Evolutionary conservation across 1,139 yeast species (phyloP), one percentile per base, ranked within the genome.

Genomic region (Candida pseudocylindracea): DNA sequence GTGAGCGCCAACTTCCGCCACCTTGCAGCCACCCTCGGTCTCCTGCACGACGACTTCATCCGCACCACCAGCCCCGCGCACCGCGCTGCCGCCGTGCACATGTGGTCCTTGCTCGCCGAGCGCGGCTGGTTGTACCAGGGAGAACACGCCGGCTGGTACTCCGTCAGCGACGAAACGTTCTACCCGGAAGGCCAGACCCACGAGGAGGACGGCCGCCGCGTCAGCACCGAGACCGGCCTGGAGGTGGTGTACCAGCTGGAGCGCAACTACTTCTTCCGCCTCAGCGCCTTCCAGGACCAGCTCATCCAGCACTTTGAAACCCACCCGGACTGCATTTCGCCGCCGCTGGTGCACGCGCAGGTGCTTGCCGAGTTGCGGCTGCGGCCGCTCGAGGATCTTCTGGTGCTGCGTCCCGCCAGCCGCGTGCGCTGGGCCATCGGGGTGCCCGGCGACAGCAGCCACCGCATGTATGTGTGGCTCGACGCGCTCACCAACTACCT

Each of bases 381-480:
- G 34, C 45, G 48, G 2, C 46, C 51, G 3, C 51, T 81, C 11
- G 49, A 55, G 0, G 96, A 88, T 46, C 57, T 88, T 32, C 79
- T 93, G 26, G 63, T 88, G 2, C 83, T 95, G 0, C 59, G 98
- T 39, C 96, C 96, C 0, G 49, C 72, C 0, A 53, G 71, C 10
- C 57, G 98, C 35, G 60, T 85, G 32, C 54, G 62, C 27, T 88
- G 99, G 99, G 95, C 95, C 0, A 75, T 88, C 26, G 67, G 68
- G 2, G 96, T 88, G 1, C 98, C 98, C 0, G 58, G 60, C 28
- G 96, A 88, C 43, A 55, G 63, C 0, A 43, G 69, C 0, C 96
- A 88, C 45, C 73, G 66, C 34, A 73, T 88, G 37, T 88, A 88
- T 44, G 99, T 88, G 8, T 88, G 99, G 99, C 76, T 88, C 38